Conservation (phyloP, 495 filamentous ascomycete genomes). For the Penicillium antarcticum region DNA sequence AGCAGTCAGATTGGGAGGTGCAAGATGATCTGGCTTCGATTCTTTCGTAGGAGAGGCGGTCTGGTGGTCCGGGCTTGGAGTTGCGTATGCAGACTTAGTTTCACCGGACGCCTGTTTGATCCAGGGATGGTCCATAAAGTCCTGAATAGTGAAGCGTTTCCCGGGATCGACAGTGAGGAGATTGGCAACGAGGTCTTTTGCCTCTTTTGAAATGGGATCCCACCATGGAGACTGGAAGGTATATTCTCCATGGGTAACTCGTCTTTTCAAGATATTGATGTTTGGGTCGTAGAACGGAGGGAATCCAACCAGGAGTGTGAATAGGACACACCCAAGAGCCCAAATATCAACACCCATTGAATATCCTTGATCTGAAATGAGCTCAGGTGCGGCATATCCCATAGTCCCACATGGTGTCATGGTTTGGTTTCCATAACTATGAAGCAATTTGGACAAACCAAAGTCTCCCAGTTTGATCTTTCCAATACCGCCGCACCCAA, state of each 20-base stretch:
- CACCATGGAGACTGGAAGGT: slow-evolving; percentile 92
- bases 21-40: background rate
- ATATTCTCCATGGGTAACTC: slow-evolving; percentile 84
- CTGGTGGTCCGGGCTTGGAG: background rate
- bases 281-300: slow-evolving; percentile 93
- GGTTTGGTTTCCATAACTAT: slow-evolving; percentile 88
- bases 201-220: slow-evolving; percentile 86
- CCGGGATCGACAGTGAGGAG: slow-evolving; percentile 78
- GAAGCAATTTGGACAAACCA: slow-evolving; percentile 85
- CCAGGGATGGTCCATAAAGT: slow-evolving; percentile 72
- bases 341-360: slow-evolving; percentile 96
- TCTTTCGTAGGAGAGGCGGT: background rate
- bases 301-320: slow-evolving; percentile 86
- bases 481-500: slow-evolving; percentile 79
- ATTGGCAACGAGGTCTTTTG: slow-evolving; percentile 68
- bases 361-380: slow-evolving; percentile 89
- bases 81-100: slow-evolving; percentile 32
- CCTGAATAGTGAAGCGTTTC: slow-evolving; percentile 78
- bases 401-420: slow-evolving; percentile 96
- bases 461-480: slow-evolving; percentile 91
- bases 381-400: slow-evolving; percentile 89
- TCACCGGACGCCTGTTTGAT: slow-evolving; percentile 62
- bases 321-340: slow-evolving; percentile 87
- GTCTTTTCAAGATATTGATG: slow-evolving; percentile 84
- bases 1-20: background rate